A percentile compares a stretch with the other conserved stretches of the same genome.
phyloP scores from a whole-genome alignment of 2,329 filamentous ascomycete species.

The Coniochaeta ligniaria region DNA sequence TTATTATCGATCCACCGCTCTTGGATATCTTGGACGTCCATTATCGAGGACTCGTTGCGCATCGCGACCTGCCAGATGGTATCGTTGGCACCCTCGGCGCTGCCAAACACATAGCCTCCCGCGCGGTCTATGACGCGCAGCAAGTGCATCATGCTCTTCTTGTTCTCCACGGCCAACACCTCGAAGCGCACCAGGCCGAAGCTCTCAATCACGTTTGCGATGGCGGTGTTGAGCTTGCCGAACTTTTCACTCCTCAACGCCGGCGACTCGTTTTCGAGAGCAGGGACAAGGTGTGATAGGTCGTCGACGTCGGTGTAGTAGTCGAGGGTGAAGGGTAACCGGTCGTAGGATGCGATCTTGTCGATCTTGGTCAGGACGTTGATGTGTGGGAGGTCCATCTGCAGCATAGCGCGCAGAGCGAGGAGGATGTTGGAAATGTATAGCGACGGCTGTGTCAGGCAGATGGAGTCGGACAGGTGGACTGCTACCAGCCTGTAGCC shows the following conservation, averaged over 20 bases:
- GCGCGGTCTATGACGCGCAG: conserved; percentile 86
- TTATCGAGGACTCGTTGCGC: conserved; percentile 63
- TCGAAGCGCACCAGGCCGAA: conserved; percentile 90
- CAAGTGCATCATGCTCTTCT: conserved; percentile 91
- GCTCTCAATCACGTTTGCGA: conserved; percentile 79
- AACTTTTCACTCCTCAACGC: conserved; percentile 68
- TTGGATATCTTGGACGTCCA: conserved; percentile 86
- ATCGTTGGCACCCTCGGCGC: conserved; percentile 87
- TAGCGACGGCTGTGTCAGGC: conserved; percentile 84
- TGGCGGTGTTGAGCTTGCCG: conserved; percentile 74
- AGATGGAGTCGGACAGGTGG: conserved; percentile 90
- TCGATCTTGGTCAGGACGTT: conserved; percentile 98
- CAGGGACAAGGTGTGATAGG: conserved; percentile 73
- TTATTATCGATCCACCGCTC: conserved; percentile 92
- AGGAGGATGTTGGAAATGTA: conserved; percentile 93
- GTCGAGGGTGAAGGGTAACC: conserved; percentile 89
- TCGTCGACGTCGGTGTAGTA: conserved; percentile 98
- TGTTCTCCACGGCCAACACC: conserved; percentile 92
- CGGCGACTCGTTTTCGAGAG: conserved; percentile 72
- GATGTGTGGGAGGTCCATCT: conserved; percentile 93
- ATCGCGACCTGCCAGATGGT: conserved; percentile 97
- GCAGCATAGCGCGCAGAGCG: conserved; percentile 91
- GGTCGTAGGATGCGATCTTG: conserved; percentile 77
- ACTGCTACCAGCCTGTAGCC: conserved; percentile 89
- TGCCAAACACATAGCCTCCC: conserved; percentile 86